Evolutionary conservation across 768 basidiomycete genomes (phyloP).

Genomic region (Cystofilobasidium ferigula): DNA sequence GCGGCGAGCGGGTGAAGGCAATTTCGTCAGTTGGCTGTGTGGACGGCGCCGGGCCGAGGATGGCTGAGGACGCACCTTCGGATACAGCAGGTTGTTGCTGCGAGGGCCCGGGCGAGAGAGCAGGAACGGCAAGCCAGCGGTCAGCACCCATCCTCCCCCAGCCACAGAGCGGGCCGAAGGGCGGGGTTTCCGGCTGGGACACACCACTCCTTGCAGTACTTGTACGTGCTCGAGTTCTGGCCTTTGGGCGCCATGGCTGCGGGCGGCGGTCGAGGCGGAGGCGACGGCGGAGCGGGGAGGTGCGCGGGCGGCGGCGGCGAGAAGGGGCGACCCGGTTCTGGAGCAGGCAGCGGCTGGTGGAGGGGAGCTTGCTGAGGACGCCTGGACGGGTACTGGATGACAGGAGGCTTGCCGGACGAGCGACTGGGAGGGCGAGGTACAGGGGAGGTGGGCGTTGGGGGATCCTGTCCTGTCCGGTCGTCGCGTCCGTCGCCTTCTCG

Average conservation of each 20-base stretch:
- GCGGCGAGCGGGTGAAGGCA: no score
- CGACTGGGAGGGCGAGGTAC: no score
- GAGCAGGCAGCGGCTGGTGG: no score
- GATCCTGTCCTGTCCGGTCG: no score
- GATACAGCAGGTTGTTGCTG: constrained; percentile 27
- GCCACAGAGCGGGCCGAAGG: neutral
- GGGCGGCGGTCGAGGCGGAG: neutral
- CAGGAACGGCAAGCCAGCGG: neutral
- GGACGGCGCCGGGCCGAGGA: no score
- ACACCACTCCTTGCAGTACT: constrained; percentile 25
- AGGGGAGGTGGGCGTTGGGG: no score
- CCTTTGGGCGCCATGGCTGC: neutral
- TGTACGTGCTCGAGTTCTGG: constrained; percentile 22
- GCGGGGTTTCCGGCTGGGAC: neutral
- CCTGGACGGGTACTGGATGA: no score
- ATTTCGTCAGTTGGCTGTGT: neutral
- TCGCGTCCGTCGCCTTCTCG: no score
- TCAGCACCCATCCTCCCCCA: neutral
- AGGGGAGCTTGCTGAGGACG: no score
- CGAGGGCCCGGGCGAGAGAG: neutral
- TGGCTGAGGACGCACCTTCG: constrained; percentile 13
- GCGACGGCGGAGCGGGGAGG: neutral
- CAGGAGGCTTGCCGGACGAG: no score
- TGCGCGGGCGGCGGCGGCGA: neutral
- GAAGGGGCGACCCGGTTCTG: no score